Evolutionary conservation across 257 asterid species (phyloP).

Genomic region (Echites panduratus): DNA sequence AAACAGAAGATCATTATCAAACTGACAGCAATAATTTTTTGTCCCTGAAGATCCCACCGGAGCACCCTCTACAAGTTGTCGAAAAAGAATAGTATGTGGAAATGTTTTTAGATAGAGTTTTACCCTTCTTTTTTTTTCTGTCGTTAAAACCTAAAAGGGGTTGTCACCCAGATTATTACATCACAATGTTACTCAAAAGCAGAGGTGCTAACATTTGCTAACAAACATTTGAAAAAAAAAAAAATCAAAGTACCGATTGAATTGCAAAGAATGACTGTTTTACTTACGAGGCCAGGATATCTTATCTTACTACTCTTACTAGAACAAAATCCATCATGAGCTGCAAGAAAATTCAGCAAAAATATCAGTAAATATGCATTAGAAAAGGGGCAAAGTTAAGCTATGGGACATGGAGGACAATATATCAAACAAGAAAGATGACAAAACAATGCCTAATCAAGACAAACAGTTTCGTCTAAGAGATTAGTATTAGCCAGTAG

Average conservation of each 20-base stretch:
- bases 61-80: no score
- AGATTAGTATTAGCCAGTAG: neutral
- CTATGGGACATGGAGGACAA: neutral
- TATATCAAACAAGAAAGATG: neutral
- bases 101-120: no score
- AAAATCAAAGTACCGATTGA: neutral
- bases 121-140: no score
- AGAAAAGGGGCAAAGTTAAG: neutral
- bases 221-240: neutral
- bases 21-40: no score
- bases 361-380: neutral
- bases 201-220: neutral
- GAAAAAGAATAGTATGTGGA: no score
- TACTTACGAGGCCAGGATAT: slow-evolving; percentile 30
- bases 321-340: slow-evolving; percentile 18
- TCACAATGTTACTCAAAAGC: slow-evolving; percentile 1
- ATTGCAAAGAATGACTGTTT: slow-evolving; percentile 6
- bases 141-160: no score
- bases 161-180: neutral
- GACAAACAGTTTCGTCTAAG: neutral
- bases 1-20: no score
- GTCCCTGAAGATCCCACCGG: no score
- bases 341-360: slow-evolving; percentile 26
- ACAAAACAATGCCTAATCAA: neutral
- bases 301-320: slow-evolving; percentile 36